phyloP scores from a whole-genome alignment of 441 rosid genomes.

The Omphalea diandra region DNA sequence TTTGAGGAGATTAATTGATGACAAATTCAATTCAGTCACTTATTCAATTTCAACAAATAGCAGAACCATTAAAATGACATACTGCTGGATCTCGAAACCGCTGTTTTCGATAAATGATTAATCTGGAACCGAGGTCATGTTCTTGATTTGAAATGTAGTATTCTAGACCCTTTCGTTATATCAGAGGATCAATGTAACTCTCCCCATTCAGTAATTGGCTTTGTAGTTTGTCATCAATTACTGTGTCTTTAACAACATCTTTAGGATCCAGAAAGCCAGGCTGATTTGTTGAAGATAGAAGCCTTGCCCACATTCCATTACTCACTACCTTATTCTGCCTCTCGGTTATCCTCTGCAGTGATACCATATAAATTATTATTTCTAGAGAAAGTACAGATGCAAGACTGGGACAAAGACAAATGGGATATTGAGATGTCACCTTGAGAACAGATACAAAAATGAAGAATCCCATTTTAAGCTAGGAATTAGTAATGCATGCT shows the following conservation, averaged over 20 bases:
- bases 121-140: no score
- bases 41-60: no score
- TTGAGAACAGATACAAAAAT: not conserved
- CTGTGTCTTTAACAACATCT: slow-evolving; percentile 24
- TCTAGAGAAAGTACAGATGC: not conserved
- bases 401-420: no score
- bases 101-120: no score
- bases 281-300: slow-evolving; percentile 65
- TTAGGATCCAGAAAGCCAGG: slow-evolving; percentile 59
- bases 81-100: not conserved
- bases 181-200: not conserved
- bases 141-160: not conserved
- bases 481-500: no score
- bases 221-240: slow-evolving; percentile 23
- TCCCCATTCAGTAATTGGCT: slow-evolving; percentile 9
- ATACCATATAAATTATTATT: not conserved
- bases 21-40: no score
- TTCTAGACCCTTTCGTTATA: slow-evolving; percentile 7
- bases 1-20: no score
- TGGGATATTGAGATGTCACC: not conserved
- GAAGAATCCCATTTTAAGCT: not conserved
- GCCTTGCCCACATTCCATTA: slow-evolving; percentile 87
- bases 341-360: slow-evolving; percentile 54
- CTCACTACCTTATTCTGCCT: slow-evolving; percentile 67
- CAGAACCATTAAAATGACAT: not conserved